Conservation (phyloP, 1,284 basidiomycete species). For the Ustilago cynodontis region DNA sequence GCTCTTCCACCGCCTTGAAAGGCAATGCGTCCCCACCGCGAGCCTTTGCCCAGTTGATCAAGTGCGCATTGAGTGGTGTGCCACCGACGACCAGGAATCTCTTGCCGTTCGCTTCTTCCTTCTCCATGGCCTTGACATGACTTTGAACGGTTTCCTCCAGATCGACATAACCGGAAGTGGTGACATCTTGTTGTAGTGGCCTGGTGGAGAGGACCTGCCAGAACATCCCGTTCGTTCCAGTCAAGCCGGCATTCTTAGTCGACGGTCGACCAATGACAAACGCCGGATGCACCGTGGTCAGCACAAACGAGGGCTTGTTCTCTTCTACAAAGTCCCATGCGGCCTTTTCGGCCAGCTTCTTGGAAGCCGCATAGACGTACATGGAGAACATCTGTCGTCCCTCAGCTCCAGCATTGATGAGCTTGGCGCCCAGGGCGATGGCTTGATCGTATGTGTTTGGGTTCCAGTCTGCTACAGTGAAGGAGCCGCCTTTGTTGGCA, state of each 20-base stretch:
- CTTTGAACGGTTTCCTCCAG: slow-evolving; percentile 2
- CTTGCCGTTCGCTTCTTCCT: slow-evolving; percentile 10
- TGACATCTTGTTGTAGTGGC: not conserved
- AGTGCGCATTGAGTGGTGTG: not conserved
- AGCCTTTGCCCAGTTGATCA: slow-evolving; percentile 1
- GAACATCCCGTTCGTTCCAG: slow-evolving; percentile 7
- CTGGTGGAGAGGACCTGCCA: slow-evolving; percentile 2
- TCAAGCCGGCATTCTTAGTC: not conserved
- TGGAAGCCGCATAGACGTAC: slow-evolving; percentile 21
- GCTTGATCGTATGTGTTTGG: slow-evolving; percentile 13
- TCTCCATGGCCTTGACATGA: slow-evolving; percentile 16
- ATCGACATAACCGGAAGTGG: not conserved
- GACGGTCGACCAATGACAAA: slow-evolving; percentile 3
- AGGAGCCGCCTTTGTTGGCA: not conserved
- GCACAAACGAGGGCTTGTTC: slow-evolving; percentile 13
- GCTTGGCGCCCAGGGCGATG: not conserved
- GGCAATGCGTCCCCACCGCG: not conserved
- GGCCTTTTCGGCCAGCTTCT: slow-evolving; percentile 33
- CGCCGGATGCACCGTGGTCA: slow-evolving; percentile 16
- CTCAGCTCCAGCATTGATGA: not conserved
- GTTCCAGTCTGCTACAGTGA: slow-evolving; percentile 15
- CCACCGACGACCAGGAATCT: slow-evolving; percentile 11
- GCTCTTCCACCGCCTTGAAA: not conserved
- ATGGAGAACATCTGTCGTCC: not conserved
- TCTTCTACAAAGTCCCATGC: slow-evolving; percentile 31